These are phyloP conservation scores for Aspergillus cejpii DNA, from an alignment of 2,329 filamentous ascomycete genomes.

Conservation along the genomic window DNA sequence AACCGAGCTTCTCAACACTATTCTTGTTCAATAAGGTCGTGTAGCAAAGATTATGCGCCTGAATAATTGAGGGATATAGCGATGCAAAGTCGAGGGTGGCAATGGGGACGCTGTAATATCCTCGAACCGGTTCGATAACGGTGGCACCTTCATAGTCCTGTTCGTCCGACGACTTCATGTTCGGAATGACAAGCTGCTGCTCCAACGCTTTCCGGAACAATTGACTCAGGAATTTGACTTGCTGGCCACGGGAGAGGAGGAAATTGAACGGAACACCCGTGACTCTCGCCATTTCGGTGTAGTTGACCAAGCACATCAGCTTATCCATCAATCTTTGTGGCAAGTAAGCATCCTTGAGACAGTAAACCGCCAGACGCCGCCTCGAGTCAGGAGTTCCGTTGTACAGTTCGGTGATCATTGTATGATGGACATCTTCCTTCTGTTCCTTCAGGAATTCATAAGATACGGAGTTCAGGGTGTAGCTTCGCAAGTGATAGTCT, in stretches of 20 bases:
- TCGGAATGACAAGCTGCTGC: slow-evolving; percentile 89
- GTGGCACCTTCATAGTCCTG: slow-evolving; percentile 97
- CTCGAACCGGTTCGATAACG: slow-evolving; percentile 89
- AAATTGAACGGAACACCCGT: slow-evolving; percentile 97
- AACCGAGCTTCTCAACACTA: slow-evolving; percentile 64
- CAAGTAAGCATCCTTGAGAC: slow-evolving; percentile 92
- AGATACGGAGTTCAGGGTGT: slow-evolving; percentile 93
- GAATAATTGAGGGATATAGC: slow-evolving; percentile 96
- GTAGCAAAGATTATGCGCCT: slow-evolving; percentile 97
- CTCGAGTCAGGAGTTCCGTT: slow-evolving; percentile 93
- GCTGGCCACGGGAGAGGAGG: slow-evolving; percentile 83
- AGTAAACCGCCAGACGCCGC: slow-evolving; percentile 87
- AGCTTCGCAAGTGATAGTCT: slow-evolving; percentile 91
- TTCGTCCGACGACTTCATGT: slow-evolving; percentile 65
- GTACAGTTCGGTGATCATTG: slow-evolving; percentile 97
- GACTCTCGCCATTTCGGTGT: slow-evolving; percentile 99
- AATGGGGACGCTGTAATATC: slow-evolving; percentile 90
- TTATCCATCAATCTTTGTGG: slow-evolving; percentile 95
- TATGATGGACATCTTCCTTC: slow-evolving; percentile 97
- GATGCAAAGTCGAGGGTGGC: slow-evolving; percentile 98
- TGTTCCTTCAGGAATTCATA: slow-evolving; percentile 94
- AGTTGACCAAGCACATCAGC: slow-evolving; percentile 95
- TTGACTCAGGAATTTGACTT: slow-evolving; percentile 96
- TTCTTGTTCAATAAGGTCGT: slow-evolving; percentile 81
- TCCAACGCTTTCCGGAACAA: slow-evolving; percentile 91